phyloP scores from a whole-genome alignment of 306 rosid genomes.

The Canavalia gladiata region DNA sequence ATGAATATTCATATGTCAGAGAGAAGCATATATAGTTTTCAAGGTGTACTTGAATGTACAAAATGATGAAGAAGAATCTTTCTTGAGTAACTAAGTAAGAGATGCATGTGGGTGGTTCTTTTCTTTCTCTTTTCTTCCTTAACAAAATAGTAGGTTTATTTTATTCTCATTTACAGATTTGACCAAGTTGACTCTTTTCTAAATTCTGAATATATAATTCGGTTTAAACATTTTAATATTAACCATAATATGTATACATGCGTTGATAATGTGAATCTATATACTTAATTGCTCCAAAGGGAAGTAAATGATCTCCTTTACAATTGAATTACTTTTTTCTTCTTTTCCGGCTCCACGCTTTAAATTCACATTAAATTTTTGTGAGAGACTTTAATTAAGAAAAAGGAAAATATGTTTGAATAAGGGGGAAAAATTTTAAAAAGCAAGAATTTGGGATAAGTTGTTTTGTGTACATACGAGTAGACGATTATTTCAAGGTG shows the following conservation, averaged over 20 bases:
- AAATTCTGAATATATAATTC: conserved; percentile 22
- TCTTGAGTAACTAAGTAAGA: conserved; percentile 33
- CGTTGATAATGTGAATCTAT: not conserved
- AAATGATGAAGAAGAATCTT: conserved; percentile 44
- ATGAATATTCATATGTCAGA: conserved; percentile 54
- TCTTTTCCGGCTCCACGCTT: not conserved
- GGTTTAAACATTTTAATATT: not conserved
- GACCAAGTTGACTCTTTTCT: conserved; percentile 11
- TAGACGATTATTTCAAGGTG: conserved; percentile 20
- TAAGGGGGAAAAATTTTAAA: not conserved
- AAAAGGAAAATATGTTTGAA: not conserved
- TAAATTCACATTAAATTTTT: not conserved
- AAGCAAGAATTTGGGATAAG: not conserved
- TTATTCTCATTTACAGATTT: conserved; percentile 35
- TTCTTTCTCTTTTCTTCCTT: conserved; percentile 31
- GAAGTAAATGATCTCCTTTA: not conserved
- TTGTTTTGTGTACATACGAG: not conserved
- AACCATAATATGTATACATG: conserved; percentile 4
- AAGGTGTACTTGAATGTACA: conserved; percentile 52
- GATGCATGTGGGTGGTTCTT: conserved; percentile 49
- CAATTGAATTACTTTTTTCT: not conserved
- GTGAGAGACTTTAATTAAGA: too few species aligned
- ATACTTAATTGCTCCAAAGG: not conserved
- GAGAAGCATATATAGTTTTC: conserved; percentile 39
- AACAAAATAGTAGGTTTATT: conserved; percentile 6